Conservation (phyloP, 2,329 filamentous ascomycete genomes). For the Nothophaeocryptopus gaeumannii region DNA sequence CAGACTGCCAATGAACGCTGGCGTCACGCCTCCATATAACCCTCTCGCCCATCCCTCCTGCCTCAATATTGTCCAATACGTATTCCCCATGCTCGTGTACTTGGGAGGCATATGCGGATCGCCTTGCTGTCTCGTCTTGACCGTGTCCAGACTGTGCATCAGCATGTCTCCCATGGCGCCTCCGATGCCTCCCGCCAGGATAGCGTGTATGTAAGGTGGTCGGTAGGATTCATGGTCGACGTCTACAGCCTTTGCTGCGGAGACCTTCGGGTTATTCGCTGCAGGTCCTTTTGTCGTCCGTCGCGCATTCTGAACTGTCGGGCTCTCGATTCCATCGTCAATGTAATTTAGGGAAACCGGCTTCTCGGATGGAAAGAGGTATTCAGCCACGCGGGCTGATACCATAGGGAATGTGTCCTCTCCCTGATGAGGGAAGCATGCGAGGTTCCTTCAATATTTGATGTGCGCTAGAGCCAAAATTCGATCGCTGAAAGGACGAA, state of each 20-base stretch:
- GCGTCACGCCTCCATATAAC: slow-evolving; percentile 88
- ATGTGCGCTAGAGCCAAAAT: too few relatives aligned
- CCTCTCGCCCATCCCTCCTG: slow-evolving; percentile 86
- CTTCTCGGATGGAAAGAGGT: slow-evolving; percentile 39
- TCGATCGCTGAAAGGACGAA: too few relatives aligned
- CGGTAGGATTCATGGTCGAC: slow-evolving; percentile 43
- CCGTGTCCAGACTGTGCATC: slow-evolving; percentile 98
- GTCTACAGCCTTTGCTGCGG: slow-evolving; percentile 21
- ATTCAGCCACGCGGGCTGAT: slow-evolving; percentile 50
- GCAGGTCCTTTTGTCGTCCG: slow-evolving; percentile 36
- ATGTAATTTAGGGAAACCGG: slow-evolving; percentile 33
- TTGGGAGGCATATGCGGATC: slow-evolving; percentile 90
- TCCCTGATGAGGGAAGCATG: slow-evolving; percentile 22
- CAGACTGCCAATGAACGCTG: slow-evolving; percentile 87
- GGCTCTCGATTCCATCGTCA: slow-evolving; percentile 35
- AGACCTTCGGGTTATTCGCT: slow-evolving; percentile 27
- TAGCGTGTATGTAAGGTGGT: slow-evolving; percentile 58
- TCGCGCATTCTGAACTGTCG: slow-evolving; percentile 21
- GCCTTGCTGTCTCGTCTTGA: slow-evolving; percentile 96
- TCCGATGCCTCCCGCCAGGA: slow-evolving; percentile 91
- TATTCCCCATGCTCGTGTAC: slow-evolving; percentile 84
- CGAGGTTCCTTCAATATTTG: slow-evolving; percentile 1
- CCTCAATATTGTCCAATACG: slow-evolving; percentile 87
- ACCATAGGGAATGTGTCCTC: slow-evolving; percentile 42
- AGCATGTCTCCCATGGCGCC: slow-evolving; percentile 93